Base-by-base conservation (phyloP, 2,329 filamentous ascomycete genomes). In the Diplodia seriata region DNA sequence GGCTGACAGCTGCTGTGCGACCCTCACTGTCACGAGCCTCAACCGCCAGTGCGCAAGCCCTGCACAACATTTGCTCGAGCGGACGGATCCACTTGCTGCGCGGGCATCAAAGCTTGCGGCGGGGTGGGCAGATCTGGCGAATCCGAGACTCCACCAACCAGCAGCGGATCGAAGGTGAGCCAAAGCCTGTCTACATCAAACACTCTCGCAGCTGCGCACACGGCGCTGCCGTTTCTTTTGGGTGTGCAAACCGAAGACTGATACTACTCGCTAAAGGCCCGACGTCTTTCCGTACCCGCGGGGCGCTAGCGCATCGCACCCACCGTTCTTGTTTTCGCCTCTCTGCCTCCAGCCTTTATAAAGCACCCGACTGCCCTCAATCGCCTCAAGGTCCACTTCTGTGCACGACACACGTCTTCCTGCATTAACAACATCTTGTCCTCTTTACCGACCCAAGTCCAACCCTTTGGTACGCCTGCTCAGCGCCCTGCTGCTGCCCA, bases 61-160 rank as follows among this genome's bases (percentile, higher is more conserved):
- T 63, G 59, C 59, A 63, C 59, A 63, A 63, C 59, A 63, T 63
- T 26, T 51, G 59, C 47, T 63, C 59, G 59, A 63, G 59, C 59
- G 59, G 59, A n/a, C 54, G 54, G 54, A 38, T 67, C 64, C 64
- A 67, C 64, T 57, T 59, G 53, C 64, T 67, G 64, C 54, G 64
- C 54, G 64, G 54, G 64, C 53, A 57, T 57, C 64, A 49, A 66
- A 66, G 53, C 64, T 40, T 33, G 64, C 66, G 26, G 55, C 66
- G 59, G 59, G 59, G 59, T 29, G 51, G 50, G 51, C 62, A 65
- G 62, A 65, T 65, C 62, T 29, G 40, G 62, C 20, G 11, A 33
- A 43, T 55, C 36, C 8, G 50, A 55, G 49, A 47, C 33, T 65
- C 62, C 62, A 65, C 62, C 62, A 65, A 65, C 62, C 20, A 43